Evolutionary conservation across 176 grass and related monocot genomes (phyloP), one percentile per base, ranked within the genome.

Genomic region (sorghum (Sorghum bicolor)): DNA sequence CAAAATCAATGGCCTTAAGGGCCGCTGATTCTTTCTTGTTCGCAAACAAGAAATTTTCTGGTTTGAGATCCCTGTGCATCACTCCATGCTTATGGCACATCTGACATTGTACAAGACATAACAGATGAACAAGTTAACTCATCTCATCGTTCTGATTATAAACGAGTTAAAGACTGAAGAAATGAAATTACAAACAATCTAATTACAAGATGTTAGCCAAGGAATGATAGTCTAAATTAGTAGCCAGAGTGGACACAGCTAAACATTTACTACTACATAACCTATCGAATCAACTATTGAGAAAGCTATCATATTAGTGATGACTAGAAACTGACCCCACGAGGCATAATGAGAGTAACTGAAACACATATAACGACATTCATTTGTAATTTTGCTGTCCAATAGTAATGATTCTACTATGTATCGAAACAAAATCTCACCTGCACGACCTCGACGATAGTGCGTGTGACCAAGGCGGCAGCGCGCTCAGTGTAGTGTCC

Each of bases 21-120:
- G 87, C 82, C 1, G 91, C 87, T 7, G 91, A 90, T 90, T 97
- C 94, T 50, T 94, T 97, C 84, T 94, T 97, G 80, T 94, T 94
- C 9, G 87, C 89, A 79, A 97, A 97, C 88, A 97, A 94, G 79
- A 97, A 97, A 70, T 97, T 97, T 82, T 97, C 94, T 61, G 94
- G 94, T 63, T 97, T 97, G 45, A 97, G 87, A 80, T 97, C 94
- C 77, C 94, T 81, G 75, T 97, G 94, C 82, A 97, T 97, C 75
- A 97, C 94, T 34, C 91, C 94, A 45, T 97, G 94, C 85, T 94
- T 90, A 64, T 97, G 94, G 78, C 94, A 97, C 87, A 92, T 88
- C 91, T 97, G 79, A 43, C 85, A 76, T 77, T 58, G 55, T 28
- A 83, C 20, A 87, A 38, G 70, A 65, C 8, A 68, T 8, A 80